Evolutionary conservation across 2,329 filamentous ascomycete genomes (phyloP).

Genomic region (Cylindrodendrum hubeiense): DNA sequence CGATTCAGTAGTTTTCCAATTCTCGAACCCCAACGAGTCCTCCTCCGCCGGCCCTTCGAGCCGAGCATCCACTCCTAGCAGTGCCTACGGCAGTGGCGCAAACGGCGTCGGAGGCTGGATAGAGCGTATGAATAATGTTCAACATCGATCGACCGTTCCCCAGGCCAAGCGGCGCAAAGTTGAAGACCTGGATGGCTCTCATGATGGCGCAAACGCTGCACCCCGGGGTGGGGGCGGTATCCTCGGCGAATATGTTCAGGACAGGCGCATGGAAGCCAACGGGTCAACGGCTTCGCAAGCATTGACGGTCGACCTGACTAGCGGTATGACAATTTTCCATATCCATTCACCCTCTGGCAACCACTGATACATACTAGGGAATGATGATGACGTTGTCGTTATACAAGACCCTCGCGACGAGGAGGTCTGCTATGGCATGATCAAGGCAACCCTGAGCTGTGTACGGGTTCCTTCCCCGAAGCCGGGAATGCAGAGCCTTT

Average conservation of each 20-base stretch:
- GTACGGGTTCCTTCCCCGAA: conserved; percentile 77
- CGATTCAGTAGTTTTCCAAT: conserved; percentile 57
- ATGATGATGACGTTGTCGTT: conserved; percentile 70
- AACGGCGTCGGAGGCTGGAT: conserved; percentile 72
- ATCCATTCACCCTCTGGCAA: neutral
- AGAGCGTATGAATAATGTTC: conserved; percentile 81
- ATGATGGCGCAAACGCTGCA: conserved; percentile 48
- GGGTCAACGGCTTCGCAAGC: conserved; percentile 44
- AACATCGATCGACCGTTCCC: conserved; percentile 69
- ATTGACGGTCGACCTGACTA: conserved; percentile 70
- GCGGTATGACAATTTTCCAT: conserved; percentile 51
- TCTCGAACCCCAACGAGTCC: conserved; percentile 52
- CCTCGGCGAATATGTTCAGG: conserved; percentile 75
- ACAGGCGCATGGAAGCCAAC: conserved; percentile 63
- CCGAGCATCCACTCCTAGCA: conserved; percentile 49
- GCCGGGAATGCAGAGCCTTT: conserved; percentile 70
- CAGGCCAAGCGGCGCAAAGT: conserved; percentile 77
- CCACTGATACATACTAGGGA: conserved; percentile 37
- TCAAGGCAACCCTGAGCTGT: conserved; percentile 77
- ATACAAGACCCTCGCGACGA: conserved; percentile 72
- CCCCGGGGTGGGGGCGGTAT: conserved; percentile 63
- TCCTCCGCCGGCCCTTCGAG: conserved; percentile 50
- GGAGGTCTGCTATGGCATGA: conserved; percentile 84
- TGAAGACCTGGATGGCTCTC: conserved; percentile 58
- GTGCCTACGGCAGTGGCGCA: conserved; percentile 36